A percentile compares a stretch with the other conserved stretches of the same genome.
Evolutionary conservation across 192 early-diverging fungal genomes (phyloP).

Genomic region (Radiomyces spectabilis): DNA sequence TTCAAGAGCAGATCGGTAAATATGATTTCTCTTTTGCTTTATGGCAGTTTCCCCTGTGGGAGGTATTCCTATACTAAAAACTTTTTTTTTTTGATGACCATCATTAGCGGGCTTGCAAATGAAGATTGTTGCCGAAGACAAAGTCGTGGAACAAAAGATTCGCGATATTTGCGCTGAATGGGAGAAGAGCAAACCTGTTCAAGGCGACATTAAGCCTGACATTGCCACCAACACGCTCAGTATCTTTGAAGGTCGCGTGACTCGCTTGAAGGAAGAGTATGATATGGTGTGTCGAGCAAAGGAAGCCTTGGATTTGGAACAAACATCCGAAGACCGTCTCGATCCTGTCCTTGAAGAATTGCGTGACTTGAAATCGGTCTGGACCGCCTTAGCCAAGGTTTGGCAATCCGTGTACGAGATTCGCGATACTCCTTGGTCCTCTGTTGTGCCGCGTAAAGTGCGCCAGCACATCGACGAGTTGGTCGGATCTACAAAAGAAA

Average conservation of each 20-base stretch:
- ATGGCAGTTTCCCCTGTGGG: background rate
- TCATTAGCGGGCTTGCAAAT: slow-evolving; percentile 72
- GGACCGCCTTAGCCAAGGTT: slow-evolving; percentile 71
- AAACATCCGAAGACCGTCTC: slow-evolving; percentile 58
- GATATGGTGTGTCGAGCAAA: slow-evolving; percentile 86
- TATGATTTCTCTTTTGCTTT: background rate
- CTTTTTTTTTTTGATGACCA: slow-evolving; percentile 9
- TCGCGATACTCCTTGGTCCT: slow-evolving; percentile 81
- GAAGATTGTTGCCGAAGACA: slow-evolving; percentile 94
- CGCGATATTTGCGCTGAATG: slow-evolving; percentile 79
- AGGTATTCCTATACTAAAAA: too few species aligned
- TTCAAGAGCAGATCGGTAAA: slow-evolving; percentile 88
- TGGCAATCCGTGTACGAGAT: slow-evolving; percentile 83
- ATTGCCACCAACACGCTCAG: slow-evolving; percentile 73
- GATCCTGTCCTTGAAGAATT: slow-evolving; percentile 87
- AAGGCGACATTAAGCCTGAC: slow-evolving; percentile 86
- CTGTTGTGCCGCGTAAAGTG: slow-evolving; percentile 84
- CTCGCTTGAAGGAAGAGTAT: slow-evolving; percentile 76
- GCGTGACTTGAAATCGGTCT: slow-evolving; percentile 87
- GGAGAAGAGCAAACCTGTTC: slow-evolving; percentile 92
- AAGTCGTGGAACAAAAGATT: slow-evolving; percentile 78
- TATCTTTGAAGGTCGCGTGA: slow-evolving; percentile 79
- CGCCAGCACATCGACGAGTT: slow-evolving; percentile 81
- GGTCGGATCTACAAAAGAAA: slow-evolving; percentile 74
- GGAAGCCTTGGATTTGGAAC: slow-evolving; percentile 87